Conservation (phyloP, 139 green algal genomes). For the Pleodorina starrii region DNA sequence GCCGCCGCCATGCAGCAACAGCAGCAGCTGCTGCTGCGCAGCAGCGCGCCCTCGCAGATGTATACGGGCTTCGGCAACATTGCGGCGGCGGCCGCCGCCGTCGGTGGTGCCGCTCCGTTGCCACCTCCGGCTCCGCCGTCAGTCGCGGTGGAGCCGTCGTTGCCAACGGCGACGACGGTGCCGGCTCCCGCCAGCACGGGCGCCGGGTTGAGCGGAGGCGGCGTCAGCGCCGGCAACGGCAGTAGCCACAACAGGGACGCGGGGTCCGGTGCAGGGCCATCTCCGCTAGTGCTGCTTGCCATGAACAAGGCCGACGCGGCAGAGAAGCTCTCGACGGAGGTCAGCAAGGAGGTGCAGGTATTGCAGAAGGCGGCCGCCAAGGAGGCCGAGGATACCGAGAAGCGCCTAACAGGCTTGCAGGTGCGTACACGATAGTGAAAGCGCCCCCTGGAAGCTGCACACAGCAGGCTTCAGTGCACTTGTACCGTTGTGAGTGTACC, state of each 20-base stretch:
- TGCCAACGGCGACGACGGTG: too few relatives aligned
- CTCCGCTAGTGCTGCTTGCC: constrained; percentile 26
- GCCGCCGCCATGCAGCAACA: constrained; percentile 27
- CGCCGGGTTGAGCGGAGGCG: too few relatives aligned
- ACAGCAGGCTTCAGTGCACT: too few relatives aligned
- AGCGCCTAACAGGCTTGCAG: constrained; percentile 18
- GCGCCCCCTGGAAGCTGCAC: too few relatives aligned
- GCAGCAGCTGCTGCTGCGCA: constrained; percentile 19
- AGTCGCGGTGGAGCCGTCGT: too few relatives aligned
- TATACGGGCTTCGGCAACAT: neutral
- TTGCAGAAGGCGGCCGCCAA: constrained; percentile 5
- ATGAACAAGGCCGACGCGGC: constrained; percentile 53
- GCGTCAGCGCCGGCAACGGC: too few relatives aligned
- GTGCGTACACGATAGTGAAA: too few relatives aligned
- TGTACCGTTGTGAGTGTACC: too few relatives aligned
- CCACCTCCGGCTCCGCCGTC: too few relatives aligned
- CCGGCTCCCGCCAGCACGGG: too few relatives aligned
- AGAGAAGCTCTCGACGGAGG: constrained; percentile 36
- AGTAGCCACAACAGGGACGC: too few relatives aligned
- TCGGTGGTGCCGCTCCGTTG: neutral
- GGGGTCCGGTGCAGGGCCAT: neutral
- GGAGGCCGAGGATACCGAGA: neutral
- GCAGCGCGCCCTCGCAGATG: neutral
- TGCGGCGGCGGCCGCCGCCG: neutral
- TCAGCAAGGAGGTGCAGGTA: constrained; percentile 10